These are phyloP conservation scores for Fraxinus greggii DNA, from an alignment of 305 asterid species.

Conservation along the genomic window DNA sequence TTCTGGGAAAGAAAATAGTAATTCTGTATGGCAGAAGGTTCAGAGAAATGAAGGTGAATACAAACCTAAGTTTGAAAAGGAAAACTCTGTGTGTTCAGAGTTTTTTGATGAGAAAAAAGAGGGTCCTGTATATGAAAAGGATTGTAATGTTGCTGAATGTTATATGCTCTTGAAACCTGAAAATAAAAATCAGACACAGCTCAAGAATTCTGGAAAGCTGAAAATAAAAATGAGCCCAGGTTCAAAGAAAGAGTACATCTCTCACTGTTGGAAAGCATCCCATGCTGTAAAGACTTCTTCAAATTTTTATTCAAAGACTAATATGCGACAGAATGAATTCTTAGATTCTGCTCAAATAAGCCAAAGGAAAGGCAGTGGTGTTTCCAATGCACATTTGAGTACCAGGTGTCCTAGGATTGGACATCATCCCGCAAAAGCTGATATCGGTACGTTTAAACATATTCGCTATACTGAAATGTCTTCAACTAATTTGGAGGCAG, in stretches of 20 bases:
- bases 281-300: constrained; percentile 11
- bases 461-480: constrained; percentile 10
- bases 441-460: constrained; percentile 4
- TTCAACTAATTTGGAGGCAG: constrained; percentile 12
- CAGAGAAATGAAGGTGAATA: constrained; percentile 19
- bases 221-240: constrained; percentile 18
- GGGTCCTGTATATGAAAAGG: constrained; percentile 2
- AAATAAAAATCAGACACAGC: constrained; percentile 7
- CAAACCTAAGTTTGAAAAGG: constrained; percentile 10
- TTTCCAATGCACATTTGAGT: constrained; percentile 1
- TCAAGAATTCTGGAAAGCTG: constrained; percentile 12
- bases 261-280: constrained; percentile 13
- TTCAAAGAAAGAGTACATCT: constrained; percentile 20
- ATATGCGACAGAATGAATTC: constrained; percentile 14
- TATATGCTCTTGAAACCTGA: constrained; percentile 17
- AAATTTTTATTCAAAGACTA: constrained; percentile 4
- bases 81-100: constrained; percentile 9
- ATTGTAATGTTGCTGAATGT: constrained; percentile 13
- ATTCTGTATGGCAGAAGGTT: constrained; percentile 31
- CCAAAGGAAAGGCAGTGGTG: constrained; percentile 14
- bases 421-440: constrained; percentile 17
- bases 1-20: constrained; percentile 25
- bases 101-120: constrained; percentile 9
- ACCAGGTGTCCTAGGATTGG: constrained; percentile 8
- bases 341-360: constrained; percentile 2